Evolutionary conservation across 257 asterid species (phyloP), one percentile per base, ranked within the genome.

Genomic region (Nicotiana tomentosiformis): DNA sequence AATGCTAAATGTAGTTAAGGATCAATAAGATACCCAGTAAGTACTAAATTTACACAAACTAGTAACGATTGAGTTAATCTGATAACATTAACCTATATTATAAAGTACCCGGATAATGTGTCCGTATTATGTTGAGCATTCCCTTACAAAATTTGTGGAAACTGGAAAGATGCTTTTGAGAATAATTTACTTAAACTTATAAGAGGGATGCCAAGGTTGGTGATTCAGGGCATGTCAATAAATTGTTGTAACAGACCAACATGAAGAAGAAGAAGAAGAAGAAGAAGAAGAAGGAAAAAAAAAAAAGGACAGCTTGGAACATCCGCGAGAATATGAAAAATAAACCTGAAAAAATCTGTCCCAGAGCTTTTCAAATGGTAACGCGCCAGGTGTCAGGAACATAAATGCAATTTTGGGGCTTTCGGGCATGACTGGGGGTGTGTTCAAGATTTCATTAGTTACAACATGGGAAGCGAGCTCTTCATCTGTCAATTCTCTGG

Each of bases 331-430:
- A 51, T 51, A 76, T 65, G 79, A 67, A 46, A 70, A 5, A 64
- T 17, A 77, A 87, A 95, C 99, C 98, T 96, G 97, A 86, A 96
- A 96, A 89, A 96, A 96, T 82, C 86, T 93, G 80, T 96, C 98
- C 99, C 99, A 96, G 53, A 96, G 93, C 93, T 82, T 92, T 93
- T 96, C 99, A 86, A 94, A 94, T 72, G 99, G 99, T 83, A 96
- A 90, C 81, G 99, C 92, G 69, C 99, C 98, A 33, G 99, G 98
- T 58, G 95, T 96, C 89, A 96, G 88, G 85, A 94, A 96, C 82
- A 96, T 78, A 91, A 94, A 96, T n/a, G 99, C 98, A 84, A 96
- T 90, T 84, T 96, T 96, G 43, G 97, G 97, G 57, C 55, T 90
- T 62, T 83, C 64, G 46, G 94, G 77, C 83, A 84, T 80, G 43